Conservation (phyloP, 495 filamentous ascomycete genomes). For the Ramalina peruviana region DNA sequence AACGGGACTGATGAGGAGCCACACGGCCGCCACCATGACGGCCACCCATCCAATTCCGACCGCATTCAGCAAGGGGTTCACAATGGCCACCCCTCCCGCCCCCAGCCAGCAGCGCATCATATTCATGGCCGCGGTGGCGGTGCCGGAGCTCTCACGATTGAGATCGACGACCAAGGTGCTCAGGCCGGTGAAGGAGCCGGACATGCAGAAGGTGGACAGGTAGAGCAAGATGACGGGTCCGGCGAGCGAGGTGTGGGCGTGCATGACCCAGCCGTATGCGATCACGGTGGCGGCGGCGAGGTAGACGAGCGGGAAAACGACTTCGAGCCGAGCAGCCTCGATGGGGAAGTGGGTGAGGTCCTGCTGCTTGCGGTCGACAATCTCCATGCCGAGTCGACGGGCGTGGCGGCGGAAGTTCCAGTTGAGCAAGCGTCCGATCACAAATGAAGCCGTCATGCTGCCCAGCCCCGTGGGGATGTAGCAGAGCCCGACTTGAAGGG, state of each 20-base stretch:
- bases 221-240: conserved; percentile 29
- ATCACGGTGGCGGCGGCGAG: conserved; percentile 19
- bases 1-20: conserved; percentile 11
- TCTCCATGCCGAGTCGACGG: conserved; percentile 17
- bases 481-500: conserved; percentile 31
- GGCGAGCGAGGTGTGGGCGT: conserved; percentile 20
- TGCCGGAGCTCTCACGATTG: conserved; percentile 25
- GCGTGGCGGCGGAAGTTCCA: conserved; percentile 35
- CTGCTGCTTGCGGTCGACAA: conserved; percentile 26
- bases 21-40: conserved; percentile 25
- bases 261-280: conserved; percentile 37
- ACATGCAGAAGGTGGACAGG: conserved; percentile 22
- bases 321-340: conserved; percentile 24
- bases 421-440: conserved; percentile 29
- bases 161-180: conserved; percentile 33
- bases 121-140: conserved; percentile 35
- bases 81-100: conserved; percentile 28
- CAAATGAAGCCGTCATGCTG: conserved; percentile 21
- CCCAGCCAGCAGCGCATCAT: conserved; percentile 31
- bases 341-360: conserved; percentile 32
- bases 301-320: conserved; percentile 26
- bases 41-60: conserved; percentile 36
- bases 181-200: conserved; percentile 20
- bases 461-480: conserved; percentile 36
- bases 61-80: conserved; percentile 26